These are phyloP conservation scores for Fusarium vanettenii DNA, from an alignment of 2,329 filamentous ascomycete species.

Conservation along the genomic window DNA sequence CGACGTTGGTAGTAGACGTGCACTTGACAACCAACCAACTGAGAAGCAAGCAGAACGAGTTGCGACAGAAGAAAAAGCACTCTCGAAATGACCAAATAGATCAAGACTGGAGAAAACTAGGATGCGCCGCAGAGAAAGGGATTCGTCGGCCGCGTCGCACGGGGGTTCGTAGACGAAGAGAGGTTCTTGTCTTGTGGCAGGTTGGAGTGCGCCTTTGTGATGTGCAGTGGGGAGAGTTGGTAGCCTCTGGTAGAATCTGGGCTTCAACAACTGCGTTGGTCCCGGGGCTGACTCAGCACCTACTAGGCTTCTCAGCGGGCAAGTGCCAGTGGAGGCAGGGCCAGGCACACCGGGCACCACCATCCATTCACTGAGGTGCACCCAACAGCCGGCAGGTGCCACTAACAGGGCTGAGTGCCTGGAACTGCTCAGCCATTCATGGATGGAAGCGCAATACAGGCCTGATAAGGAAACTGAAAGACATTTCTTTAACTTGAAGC, in stretches of 20 bases:
- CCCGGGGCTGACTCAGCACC: slow-evolving; percentile 38
- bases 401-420: slow-evolving; percentile 30
- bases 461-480: neutral
- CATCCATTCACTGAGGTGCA: neutral
- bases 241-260: slow-evolving; percentile 46
- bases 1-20: slow-evolving; percentile 6
- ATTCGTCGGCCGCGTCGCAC: slow-evolving; percentile 23
- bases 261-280: slow-evolving; percentile 40
- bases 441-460: neutral
- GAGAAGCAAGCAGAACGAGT: slow-evolving; percentile 10
- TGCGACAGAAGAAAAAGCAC: slow-evolving; percentile 8
- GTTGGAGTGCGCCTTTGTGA: slow-evolving; percentile 43
- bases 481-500: neutral
- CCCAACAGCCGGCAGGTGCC: slow-evolving; percentile 5
- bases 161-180: slow-evolving; percentile 8
- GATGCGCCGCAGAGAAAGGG: neutral
- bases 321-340: neutral
- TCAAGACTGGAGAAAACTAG: neutral
- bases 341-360: neutral
- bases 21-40: slow-evolving; percentile 19
- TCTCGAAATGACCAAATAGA: slow-evolving; percentile 18
- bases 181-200: slow-evolving; percentile 37
- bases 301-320: neutral
- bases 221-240: slow-evolving; percentile 55
- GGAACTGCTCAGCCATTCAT: neutral